phyloP scores from a whole-genome alignment of 768 basidiomycete species.

The Baorangia bicolor region DNA sequence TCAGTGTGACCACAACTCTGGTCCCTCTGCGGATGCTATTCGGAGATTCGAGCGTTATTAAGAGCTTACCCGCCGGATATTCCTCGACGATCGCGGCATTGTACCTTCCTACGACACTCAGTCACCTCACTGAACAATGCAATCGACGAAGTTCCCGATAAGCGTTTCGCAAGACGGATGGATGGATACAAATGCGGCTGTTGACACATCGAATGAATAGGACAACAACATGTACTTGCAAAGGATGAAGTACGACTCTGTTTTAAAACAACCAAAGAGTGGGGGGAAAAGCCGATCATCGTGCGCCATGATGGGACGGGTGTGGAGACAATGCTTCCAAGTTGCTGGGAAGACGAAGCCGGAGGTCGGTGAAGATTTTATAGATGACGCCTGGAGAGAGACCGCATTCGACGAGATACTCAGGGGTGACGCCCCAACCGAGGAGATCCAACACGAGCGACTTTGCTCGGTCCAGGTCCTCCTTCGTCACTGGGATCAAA shows the following conservation, averaged over 20 bases:
- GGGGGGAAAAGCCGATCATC: neutral
- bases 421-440: slow-evolving; percentile 52
- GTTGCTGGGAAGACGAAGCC: slow-evolving; percentile 36
- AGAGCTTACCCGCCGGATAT: neutral
- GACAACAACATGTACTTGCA: neutral
- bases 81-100: neutral
- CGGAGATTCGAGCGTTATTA: neutral
- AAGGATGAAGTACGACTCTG: neutral
- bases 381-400: slow-evolving; percentile 40
- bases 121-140: neutral
- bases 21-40: neutral
- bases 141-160: neutral
- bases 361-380: slow-evolving; percentile 44
- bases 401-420: slow-evolving; percentile 46
- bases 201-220: neutral
- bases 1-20: neutral
- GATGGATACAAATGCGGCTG: neutral
- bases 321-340: neutral
- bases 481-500: slow-evolving; percentile 36
- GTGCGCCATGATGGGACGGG: neutral
- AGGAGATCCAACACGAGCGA: slow-evolving; percentile 52
- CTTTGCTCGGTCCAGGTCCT: slow-evolving; percentile 45
- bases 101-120: neutral
- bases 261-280: neutral
- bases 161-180: neutral